Percentiles rank a stretch among this genome's conserved stretches.
Conservation (phyloP, 2,329 filamentous ascomycete genomes). For the Chrysoporthe deuterocubensis region DNA sequence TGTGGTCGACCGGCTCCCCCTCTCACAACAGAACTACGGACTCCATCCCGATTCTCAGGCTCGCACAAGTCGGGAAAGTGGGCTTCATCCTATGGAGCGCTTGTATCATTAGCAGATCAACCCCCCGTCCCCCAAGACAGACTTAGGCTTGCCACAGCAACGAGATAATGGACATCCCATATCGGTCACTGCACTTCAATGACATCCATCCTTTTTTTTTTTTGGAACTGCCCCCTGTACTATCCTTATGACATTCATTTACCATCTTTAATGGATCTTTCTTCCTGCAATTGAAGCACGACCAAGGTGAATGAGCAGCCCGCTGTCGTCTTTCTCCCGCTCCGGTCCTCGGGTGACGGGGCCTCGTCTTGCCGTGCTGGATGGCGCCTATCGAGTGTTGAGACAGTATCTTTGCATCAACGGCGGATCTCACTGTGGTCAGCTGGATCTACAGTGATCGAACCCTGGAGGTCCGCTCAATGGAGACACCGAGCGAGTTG, state of each 20-base stretch:
- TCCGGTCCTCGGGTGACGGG: background rate
- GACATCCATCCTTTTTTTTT: background rate
- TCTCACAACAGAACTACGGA: background rate
- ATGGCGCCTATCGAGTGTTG: background rate
- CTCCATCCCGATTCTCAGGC: slow-evolving; percentile 14
- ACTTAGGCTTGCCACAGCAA: slow-evolving; percentile 14
- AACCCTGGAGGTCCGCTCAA: background rate
- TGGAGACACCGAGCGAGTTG: background rate
- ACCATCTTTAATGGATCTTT: slow-evolving; percentile 16
- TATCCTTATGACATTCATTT: slow-evolving; percentile 22
- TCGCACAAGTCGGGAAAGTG: slow-evolving; percentile 22
- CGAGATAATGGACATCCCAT: slow-evolving; percentile 22
- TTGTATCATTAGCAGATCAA: slow-evolving; percentile 26
- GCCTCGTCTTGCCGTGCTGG: background rate
- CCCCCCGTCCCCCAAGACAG: slow-evolving; percentile 13
- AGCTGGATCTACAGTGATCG: background rate
- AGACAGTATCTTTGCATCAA: background rate
- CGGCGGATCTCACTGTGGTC: background rate
- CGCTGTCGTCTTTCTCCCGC: background rate
- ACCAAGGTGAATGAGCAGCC: background rate
- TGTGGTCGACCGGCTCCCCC: slow-evolving; percentile 4
- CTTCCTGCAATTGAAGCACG: background rate
- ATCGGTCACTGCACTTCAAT: slow-evolving; percentile 18
- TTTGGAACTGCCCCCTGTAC: slow-evolving; percentile 21
- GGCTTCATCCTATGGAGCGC: slow-evolving; percentile 13